Conservation (phyloP, 2,329 filamentous ascomycete genomes). For the Sclerotinia spermophila region DNA sequence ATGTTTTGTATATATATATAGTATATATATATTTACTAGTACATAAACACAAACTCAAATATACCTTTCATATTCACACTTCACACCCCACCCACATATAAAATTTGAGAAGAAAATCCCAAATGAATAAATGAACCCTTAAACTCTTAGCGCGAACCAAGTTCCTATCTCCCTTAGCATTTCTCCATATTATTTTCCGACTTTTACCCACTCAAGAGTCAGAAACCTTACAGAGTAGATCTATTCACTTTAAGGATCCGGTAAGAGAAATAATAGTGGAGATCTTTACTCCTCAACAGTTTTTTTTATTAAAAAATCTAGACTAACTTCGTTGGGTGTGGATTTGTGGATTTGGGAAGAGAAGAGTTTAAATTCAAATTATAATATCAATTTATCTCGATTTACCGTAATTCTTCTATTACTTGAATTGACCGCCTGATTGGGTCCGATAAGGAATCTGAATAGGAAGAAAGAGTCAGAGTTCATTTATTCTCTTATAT, state of each 20-base stretch:
- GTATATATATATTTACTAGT: too few relatives aligned
- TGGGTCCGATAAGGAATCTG: not conserved
- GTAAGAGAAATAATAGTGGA: not conserved
- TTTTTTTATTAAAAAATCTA: not conserved
- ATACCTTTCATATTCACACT: not conserved
- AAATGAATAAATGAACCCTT: not conserved
- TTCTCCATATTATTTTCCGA: not conserved
- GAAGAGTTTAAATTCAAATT: not conserved
- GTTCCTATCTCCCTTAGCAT: not conserved
- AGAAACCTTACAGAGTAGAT: too few relatives aligned
- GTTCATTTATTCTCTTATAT: too few relatives aligned
- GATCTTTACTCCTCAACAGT: conserved; percentile 4
- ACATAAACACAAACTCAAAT: not conserved
- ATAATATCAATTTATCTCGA: not conserved
- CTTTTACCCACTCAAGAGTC: not conserved
- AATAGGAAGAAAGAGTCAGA: not conserved
- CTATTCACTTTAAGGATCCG: not conserved
- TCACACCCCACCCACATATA: not conserved
- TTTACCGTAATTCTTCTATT: not conserved
- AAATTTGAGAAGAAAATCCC: not conserved
- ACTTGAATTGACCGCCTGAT: not conserved
- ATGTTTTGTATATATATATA: too few relatives aligned
- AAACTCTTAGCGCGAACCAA: not conserved
- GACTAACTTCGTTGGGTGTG: not conserved
- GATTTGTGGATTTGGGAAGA: not conserved